These are phyloP conservation scores for Fusarium torulosum DNA, from an alignment of 2,329 filamentous ascomycete species.

Conservation along the genomic window DNA sequence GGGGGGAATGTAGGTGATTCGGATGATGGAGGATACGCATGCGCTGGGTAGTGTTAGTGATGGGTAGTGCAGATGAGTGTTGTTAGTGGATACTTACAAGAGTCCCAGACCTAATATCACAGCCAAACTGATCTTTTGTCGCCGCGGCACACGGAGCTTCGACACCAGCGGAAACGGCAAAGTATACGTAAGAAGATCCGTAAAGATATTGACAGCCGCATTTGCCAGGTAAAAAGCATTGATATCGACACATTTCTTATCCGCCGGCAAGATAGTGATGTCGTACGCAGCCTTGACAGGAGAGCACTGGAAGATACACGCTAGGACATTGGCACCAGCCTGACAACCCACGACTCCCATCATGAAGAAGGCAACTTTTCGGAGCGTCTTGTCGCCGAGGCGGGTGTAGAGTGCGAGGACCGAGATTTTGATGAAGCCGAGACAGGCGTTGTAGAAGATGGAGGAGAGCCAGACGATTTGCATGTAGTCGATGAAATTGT, in stretches of 20 bases:
- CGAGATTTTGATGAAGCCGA: constrained; percentile 38
- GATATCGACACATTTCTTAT: constrained; percentile 33
- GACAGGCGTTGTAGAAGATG: constrained; percentile 38
- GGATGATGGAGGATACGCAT: constrained; percentile 31
- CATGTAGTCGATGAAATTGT: constrained; percentile 34
- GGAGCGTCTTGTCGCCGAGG: constrained; percentile 25
- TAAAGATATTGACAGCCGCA: constrained; percentile 32
- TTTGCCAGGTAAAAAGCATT: constrained; percentile 36
- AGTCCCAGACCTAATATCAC: constrained; percentile 27
- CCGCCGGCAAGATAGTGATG: neutral
- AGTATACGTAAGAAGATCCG: constrained; percentile 25
- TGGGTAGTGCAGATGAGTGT: neutral
- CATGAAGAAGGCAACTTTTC: constrained; percentile 31
- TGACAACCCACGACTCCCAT: constrained; percentile 32
- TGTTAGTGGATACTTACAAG: constrained; percentile 16
- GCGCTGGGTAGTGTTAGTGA: constrained; percentile 7
- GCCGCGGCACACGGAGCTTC: constrained; percentile 25
- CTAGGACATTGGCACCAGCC: constrained; percentile 28
- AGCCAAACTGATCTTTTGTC: constrained; percentile 33
- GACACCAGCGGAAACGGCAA: constrained; percentile 12
- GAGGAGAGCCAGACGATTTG: constrained; percentile 37
- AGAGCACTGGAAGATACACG: constrained; percentile 34
- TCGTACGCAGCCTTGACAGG: constrained; percentile 22
- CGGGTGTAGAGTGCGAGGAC: constrained; percentile 31
- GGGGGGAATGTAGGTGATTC: constrained; percentile 37